Evolutionary conservation across 176 grass and related monocot species (phyloP).

Genomic region (Aechmea fasciata): DNA sequence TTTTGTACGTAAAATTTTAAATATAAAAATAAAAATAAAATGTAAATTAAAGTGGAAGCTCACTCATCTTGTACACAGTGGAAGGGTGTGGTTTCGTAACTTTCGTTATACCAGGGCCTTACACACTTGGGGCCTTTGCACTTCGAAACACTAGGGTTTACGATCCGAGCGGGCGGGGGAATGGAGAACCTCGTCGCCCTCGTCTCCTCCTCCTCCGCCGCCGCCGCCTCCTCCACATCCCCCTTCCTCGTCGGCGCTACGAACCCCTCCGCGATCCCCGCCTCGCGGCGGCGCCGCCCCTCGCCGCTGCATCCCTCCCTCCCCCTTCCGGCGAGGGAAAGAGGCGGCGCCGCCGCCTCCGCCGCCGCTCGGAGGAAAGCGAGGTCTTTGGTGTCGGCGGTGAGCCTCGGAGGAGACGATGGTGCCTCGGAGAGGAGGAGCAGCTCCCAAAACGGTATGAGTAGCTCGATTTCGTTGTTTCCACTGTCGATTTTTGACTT

Average conservation of each 20-base stretch:
- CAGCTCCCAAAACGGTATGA: constrained; percentile 10
- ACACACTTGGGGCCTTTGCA: not conserved
- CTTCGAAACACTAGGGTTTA: constrained; percentile 4
- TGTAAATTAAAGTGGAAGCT: no score
- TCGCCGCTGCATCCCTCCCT: not conserved
- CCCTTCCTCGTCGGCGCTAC: not conserved
- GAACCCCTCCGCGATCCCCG: constrained; percentile 1
- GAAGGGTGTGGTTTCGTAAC: no score
- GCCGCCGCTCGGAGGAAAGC: not conserved
- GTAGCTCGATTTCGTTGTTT: constrained; percentile 5
- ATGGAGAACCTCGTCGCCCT: constrained; percentile 9
- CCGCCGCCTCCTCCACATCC: constrained; percentile 6
- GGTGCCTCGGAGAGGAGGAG: constrained; percentile 10
- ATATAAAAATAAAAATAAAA: no score
- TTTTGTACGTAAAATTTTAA: no score
- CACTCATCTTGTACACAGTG: no score
- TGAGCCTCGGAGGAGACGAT: constrained; percentile 7
- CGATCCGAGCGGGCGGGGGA: not conserved
- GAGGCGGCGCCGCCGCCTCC: not conserved
- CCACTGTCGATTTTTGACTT: constrained; percentile 3
- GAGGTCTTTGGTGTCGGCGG: constrained; percentile 15
- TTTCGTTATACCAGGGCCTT: not conserved
- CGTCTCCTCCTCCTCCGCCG: not conserved
- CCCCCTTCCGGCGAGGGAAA: not conserved
- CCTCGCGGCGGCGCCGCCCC: not conserved